phyloP scores from a whole-genome alignment of 225 moss, liverwort and hornwort genomes.

The Lunularia cruciata region DNA sequence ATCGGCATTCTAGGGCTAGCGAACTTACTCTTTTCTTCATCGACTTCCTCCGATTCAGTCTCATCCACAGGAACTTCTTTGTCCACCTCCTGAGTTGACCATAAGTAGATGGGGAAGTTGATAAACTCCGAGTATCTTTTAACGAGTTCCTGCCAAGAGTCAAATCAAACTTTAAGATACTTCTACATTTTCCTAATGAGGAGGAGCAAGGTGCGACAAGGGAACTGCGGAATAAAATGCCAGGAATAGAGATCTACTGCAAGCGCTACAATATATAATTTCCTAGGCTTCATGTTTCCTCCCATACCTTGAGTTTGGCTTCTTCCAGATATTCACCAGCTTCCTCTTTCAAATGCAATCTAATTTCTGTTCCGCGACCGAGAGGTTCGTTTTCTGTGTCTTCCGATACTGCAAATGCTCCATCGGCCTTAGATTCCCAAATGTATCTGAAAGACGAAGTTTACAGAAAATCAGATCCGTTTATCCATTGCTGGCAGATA shows the following conservation, averaged over 20 bases:
- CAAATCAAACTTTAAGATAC: not conserved
- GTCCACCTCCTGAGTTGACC: slow-evolving; percentile 80
- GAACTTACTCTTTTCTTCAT: slow-evolving; percentile 43
- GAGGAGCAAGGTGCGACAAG: not conserved
- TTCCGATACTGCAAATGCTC: slow-evolving; percentile 83
- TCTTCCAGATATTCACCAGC: slow-evolving; percentile 89
- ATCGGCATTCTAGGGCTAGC: not conserved
- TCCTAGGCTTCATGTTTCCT: too few relatives aligned
- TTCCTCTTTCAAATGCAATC: slow-evolving; percentile 84
- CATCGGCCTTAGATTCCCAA: slow-evolving; percentile 98
- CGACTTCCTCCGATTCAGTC: slow-evolving; percentile 33
- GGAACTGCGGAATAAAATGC: not conserved
- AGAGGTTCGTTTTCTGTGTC: slow-evolving; percentile 95
- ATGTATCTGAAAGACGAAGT: slow-evolving; percentile 91
- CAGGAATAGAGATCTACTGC: too few relatives aligned
- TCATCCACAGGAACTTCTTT: slow-evolving; percentile 59
- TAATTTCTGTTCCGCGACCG: slow-evolving; percentile 94
- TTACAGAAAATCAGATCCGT: too few relatives aligned
- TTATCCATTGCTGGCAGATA: too few relatives aligned
- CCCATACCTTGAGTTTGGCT: slow-evolving; percentile 74
- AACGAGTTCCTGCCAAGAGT: slow-evolving; percentile 63
- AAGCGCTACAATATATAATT: too few relatives aligned
- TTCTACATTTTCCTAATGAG: not conserved
- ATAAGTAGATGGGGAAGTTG: slow-evolving; percentile 89
- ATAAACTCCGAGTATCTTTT: slow-evolving; percentile 95